A percentile compares a stretch with the other conserved stretches of the same genome.
phyloP scores from a whole-genome alignment of 2,329 filamentous ascomycete genomes.

The Alternaria solani region DNA sequence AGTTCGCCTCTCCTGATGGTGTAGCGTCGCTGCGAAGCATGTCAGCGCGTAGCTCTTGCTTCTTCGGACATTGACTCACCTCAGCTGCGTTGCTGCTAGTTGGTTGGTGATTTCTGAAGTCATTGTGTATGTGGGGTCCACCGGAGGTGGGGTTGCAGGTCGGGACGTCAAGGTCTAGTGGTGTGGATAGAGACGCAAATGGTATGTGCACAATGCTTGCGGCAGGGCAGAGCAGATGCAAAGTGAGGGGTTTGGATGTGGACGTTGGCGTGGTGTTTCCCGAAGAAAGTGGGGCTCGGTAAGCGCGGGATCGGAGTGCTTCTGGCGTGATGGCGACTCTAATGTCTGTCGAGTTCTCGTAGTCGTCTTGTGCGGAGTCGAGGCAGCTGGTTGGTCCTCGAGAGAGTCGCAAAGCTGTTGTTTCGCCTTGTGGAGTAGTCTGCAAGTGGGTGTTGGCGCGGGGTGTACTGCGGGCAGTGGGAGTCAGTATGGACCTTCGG shows the following conservation, averaged over 20 bases:
- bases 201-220: slow-evolving; percentile 30
- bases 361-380: slow-evolving; percentile 16
- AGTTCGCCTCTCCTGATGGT: slow-evolving; percentile 66
- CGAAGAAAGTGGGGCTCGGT: slow-evolving; percentile 23
- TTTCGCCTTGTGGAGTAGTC: slow-evolving; percentile 25
- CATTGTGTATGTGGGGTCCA: slow-evolving; percentile 51
- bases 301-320: slow-evolving; percentile 14
- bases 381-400: slow-evolving; percentile 16
- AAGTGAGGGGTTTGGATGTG: slow-evolving; percentile 25
- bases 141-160: slow-evolving; percentile 30
- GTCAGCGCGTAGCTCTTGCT: slow-evolving; percentile 18
- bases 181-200: slow-evolving; percentile 17
- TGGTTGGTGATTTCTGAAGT: slow-evolving; percentile 63
- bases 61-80: slow-evolving; percentile 42
- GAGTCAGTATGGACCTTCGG: slow-evolving; percentile 19
- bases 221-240: slow-evolving; percentile 25
- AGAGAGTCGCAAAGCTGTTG: slow-evolving; percentile 16
- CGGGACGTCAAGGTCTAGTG: slow-evolving; percentile 23
- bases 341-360: slow-evolving; percentile 7
- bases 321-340: slow-evolving; percentile 24
- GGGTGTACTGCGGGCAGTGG: slow-evolving; percentile 13
- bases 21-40: slow-evolving; percentile 54
- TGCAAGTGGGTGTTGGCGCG: slow-evolving; percentile 22
- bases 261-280: slow-evolving; percentile 23
- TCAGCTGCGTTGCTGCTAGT: slow-evolving; percentile 63